phyloP scores from a whole-genome alignment of 2,329 filamentous ascomycete genomes.

The Xylariomycetidae sp. region DNA sequence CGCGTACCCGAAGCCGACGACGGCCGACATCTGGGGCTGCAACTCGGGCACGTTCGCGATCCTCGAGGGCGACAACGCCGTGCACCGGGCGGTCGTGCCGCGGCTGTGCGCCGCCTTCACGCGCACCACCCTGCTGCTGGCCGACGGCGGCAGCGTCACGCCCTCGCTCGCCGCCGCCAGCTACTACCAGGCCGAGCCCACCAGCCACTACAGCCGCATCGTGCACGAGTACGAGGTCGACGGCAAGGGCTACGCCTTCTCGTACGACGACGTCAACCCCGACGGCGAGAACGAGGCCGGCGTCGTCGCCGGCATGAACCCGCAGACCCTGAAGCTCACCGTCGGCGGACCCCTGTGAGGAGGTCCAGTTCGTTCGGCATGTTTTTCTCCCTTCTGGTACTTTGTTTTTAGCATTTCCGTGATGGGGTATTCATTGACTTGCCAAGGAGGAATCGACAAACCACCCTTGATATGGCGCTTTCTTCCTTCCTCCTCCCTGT shows the following conservation, averaged over 20 bases:
- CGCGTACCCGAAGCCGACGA: constrained; percentile 37
- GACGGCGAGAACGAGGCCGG: constrained; percentile 51
- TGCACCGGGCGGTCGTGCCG: constrained; percentile 40
- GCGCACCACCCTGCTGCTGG: constrained; percentile 41
- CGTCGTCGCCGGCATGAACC: constrained; percentile 42
- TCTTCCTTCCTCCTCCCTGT: too few relatives aligned
- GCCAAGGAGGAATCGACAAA: too few relatives aligned
- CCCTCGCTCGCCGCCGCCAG: constrained; percentile 31
- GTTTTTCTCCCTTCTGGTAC: too few relatives aligned
- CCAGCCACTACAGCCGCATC: constrained; percentile 54
- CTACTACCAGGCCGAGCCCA: constrained; percentile 43
- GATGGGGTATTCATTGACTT: too few relatives aligned
- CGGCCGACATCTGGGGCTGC: constrained; percentile 46
- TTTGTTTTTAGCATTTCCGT: too few relatives aligned
- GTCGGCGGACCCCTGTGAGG: too few relatives aligned
- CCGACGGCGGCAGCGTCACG: constrained; percentile 42
- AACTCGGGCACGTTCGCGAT: constrained; percentile 43
- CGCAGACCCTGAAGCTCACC: constrained; percentile 39
- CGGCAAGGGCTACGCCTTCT: constrained; percentile 59
- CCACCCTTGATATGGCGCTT: too few relatives aligned
- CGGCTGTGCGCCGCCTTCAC: constrained; percentile 48
- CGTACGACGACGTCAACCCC: constrained; percentile 64
- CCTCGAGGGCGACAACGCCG: constrained; percentile 30
- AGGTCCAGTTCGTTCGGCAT: too few relatives aligned
- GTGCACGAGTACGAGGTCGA: constrained; percentile 58